Evolutionary conservation across 805 yeast genomes (phyloP), one percentile per base, ranked within the genome.

Genomic region (Tetrapisispora pingtungensis): DNA sequence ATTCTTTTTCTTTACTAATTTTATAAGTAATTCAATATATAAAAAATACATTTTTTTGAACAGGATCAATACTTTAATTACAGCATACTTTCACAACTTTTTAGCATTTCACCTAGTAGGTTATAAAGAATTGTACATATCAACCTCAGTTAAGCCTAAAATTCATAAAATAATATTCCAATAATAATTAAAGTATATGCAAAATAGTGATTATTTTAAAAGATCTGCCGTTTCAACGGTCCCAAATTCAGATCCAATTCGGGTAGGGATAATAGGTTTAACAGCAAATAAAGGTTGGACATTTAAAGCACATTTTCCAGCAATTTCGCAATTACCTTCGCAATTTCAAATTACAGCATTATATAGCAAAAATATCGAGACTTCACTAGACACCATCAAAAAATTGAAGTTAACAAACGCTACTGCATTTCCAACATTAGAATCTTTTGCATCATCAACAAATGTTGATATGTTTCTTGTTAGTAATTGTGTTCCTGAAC

Each of bases 191-290:
- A 22, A 6, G 5, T 22, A 22, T 8, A 27, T 27, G 27, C 28
- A 27, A 14, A 30, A 57, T 53, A 59, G 33, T 27, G 54, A 57
- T 33, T 52, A 57, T 40, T 55, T 57, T 41, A 53, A 56, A 37
- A 44, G 64, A 39, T 59, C 64, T 4, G 49, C 59, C 7, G 59
- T 59, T 4, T 57, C 64, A 2, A 59, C 62, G 12, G 57, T 59
- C 2, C 61, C 64, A 18, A 51, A 53, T 19, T 50, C 59, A n/a
- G 57, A 45, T 14, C 61, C 64, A 2, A 47, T 49, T 10, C 43
- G 57, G 30, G 57, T 59, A 12, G 64, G 64, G 10, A 55, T 59
- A 30, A 48, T 59, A 12, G 64, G 64, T 3, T 38, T 59, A 20
- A 45, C 53, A 3, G 44, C 48, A 14, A 36, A 40, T 27, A 58